phyloP scores from a whole-genome alignment of 768 basidiomycete species.

The Roridomyces roridus region DNA sequence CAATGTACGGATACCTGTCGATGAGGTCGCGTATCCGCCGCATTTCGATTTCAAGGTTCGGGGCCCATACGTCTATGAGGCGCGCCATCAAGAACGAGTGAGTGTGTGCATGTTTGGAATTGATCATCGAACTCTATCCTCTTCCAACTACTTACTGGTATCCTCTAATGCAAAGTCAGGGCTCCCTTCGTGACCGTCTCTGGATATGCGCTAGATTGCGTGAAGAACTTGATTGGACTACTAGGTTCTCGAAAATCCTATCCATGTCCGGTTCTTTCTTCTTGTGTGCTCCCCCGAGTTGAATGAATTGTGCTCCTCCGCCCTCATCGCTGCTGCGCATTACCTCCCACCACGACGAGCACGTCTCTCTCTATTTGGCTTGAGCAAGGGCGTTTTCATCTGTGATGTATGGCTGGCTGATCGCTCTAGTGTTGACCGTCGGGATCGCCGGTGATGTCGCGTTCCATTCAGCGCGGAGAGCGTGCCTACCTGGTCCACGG shows the following conservation, averaged over 20 bases:
- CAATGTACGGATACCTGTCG: conserved; percentile 91
- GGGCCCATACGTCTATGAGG: conserved; percentile 95
- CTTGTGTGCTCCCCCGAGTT: neutral
- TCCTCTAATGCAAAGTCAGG: no score
- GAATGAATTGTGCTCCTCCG: neutral
- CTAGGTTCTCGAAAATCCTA: neutral
- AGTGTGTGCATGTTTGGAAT: no score
- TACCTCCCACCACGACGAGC: neutral
- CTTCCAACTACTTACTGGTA: no score
- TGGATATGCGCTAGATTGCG: neutral
- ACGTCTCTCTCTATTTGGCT: neutral
- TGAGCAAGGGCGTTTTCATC: no score
- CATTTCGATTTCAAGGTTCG: conserved; percentile 94
- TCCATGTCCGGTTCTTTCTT: conserved; percentile 1
- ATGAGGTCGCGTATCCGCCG: conserved; percentile 84
- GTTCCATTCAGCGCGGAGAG: conserved; percentile 2
- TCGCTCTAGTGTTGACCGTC: no score
- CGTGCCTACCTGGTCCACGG: no score
- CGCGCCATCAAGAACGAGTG: no score
- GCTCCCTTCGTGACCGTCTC: conserved; percentile 2
- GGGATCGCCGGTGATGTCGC: neutral
- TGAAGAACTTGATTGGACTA: neutral
- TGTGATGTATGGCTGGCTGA: no score
- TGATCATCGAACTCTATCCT: no score
- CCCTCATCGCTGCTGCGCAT: neutral